Percentiles rank a stretch among this genome's conserved stretches.
Conservation (phyloP, 2,329 filamentous ascomycete genomes). For the Mollisiaceae sp. region DNA sequence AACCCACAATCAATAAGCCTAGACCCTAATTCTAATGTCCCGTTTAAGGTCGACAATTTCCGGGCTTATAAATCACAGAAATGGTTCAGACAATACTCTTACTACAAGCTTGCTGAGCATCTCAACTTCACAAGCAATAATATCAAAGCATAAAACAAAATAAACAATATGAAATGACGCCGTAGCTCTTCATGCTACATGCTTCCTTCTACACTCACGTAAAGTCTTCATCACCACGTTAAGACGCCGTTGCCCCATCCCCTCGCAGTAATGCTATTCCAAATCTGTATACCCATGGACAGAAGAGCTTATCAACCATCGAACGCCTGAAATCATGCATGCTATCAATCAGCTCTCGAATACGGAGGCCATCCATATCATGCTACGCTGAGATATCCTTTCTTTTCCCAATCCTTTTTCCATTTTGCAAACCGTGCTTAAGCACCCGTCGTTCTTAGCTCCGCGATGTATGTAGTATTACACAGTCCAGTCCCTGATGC, state of each 20-base stretch:
- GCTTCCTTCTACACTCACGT: conserved; percentile 18
- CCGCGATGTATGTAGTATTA: conserved; percentile 19
- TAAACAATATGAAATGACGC: conserved; percentile 4
- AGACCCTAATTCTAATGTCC: not conserved
- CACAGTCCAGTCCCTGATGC: conserved; percentile 10
- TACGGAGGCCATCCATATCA: conserved; percentile 6
- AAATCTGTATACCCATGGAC: conserved; percentile 16
- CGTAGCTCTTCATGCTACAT: conserved; percentile 4
- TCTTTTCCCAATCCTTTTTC: conserved; percentile 11
- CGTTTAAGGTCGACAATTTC: not conserved
- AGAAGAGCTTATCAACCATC: conserved; percentile 18
- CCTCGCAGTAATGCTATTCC: conserved; percentile 20
- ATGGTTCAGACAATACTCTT: not conserved
- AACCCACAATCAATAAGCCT: not conserved
- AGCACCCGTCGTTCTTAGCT: conserved; percentile 19
- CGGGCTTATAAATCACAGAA: not conserved
- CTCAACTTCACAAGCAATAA: not conserved
- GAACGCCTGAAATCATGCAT: conserved; percentile 27
- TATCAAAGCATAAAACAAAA: not conserved
- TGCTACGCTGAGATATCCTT: conserved; percentile 19
- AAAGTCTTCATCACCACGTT: conserved; percentile 17
- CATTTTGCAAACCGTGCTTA: conserved; percentile 11
- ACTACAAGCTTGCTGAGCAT: not conserved
- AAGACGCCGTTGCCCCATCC: conserved; percentile 1
- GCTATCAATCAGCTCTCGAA: conserved; percentile 4